These are phyloP conservation scores for Ceratobasidium sp. DNA, from an alignment of 1,284 basidiomycete genomes.

Conservation along the genomic window DNA sequence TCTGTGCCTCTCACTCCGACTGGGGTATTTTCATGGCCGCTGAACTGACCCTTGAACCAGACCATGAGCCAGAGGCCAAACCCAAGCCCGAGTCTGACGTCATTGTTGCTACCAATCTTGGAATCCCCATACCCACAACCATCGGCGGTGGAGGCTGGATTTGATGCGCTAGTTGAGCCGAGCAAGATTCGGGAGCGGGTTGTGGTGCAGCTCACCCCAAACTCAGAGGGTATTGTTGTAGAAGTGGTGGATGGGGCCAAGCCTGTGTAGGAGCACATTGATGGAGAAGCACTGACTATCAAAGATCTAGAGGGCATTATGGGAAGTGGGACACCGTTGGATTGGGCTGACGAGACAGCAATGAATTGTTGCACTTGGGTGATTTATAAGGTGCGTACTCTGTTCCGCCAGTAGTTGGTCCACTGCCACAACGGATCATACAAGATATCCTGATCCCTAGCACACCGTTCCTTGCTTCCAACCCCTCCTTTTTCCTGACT, in stretches of 20 bases:
- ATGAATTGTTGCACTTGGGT: constrained; percentile 20
- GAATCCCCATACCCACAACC: background rate
- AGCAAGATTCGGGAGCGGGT: constrained; percentile 29
- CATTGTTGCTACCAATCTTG: constrained; percentile 8
- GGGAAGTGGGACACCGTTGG: constrained; percentile 9
- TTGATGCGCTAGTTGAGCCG: constrained; percentile 51
- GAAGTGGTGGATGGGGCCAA: constrained; percentile 51
- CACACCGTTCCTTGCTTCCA: no score
- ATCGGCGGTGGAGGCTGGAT: constrained; percentile 16
- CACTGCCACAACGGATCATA: background rate
- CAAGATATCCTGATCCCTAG: no score
- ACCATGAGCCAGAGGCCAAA: background rate
- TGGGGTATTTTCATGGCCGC: no score
- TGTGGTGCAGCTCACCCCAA: constrained; percentile 49
- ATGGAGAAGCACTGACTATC: constrained; percentile 47
- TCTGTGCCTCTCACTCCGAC: constrained; percentile 18
- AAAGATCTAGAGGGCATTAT: constrained; percentile 44
- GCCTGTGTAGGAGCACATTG: constrained; percentile 43
- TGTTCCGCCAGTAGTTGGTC: no score
- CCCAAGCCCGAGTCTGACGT: background rate
- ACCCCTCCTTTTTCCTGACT: no score
- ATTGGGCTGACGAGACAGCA: constrained; percentile 4
- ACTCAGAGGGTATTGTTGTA: constrained; percentile 52
- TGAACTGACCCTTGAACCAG: background rate
- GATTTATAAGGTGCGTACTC: constrained; percentile 14